Base-by-base conservation (phyloP, 768 basidiomycete genomes). In the Leucogyrophana mollusca region DNA sequence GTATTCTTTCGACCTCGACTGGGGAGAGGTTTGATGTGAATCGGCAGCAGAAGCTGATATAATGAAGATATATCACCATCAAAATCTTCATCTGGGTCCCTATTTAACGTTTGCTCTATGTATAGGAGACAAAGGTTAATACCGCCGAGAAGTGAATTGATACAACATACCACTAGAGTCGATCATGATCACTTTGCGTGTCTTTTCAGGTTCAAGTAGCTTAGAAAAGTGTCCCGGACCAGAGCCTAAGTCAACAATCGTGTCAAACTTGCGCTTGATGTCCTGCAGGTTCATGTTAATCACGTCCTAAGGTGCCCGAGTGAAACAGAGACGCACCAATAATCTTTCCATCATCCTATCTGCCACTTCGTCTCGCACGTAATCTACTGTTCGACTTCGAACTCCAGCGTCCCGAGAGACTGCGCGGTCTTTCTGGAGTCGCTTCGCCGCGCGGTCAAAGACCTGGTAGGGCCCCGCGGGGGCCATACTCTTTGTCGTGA, bases 161-260 rank as follows among this genome's bases (percentile, higher is more conserved):
- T 23, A 23, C 37, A 11, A 64, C 77, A 54, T 67, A 97, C 95
- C 73, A 55, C 91, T 93, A 22, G 83, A 79, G 52, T 98, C 96
- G 34, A 96, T 62, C 87, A 98, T 88, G 22, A 87, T 72, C 3
- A 83, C 79, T 61, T 86, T 90, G 61, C 77, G 68, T 9, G 84
- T 79, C 54, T 80, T 84, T 43, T 82, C 73, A 10, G 66, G 61
- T 53, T 88, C 87, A 36, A 97, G 60, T 24, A 95, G 72, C 60
- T 87, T 91, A 5, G 93, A 80, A 56, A 99, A 86, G 68, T 94
- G 94, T 1, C 96, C 96, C 3, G 96, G 75, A 9, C 95, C 94
- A 22, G 92, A 83, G 1, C 92, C 91, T 21, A 97, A 69, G 68
- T 99, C 96, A 14, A 98, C 68, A 17, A 99, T 73, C 2, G 81